Evolutionary conservation across 441 rosid species (phyloP), one percentile per base, ranked within the genome.

Genomic region (Breynia disticha): DNA sequence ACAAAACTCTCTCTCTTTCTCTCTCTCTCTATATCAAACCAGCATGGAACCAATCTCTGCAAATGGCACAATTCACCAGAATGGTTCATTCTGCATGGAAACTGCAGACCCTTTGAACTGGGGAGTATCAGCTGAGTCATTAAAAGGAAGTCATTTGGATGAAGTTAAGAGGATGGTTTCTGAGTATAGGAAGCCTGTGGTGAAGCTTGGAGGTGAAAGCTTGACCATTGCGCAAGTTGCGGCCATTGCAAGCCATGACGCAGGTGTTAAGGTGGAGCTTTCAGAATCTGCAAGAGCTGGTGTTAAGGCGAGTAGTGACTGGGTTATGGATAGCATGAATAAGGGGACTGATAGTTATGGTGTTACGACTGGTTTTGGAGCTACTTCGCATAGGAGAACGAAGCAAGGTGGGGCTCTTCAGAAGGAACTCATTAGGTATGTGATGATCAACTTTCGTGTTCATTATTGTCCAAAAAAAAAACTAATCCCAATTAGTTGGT

Each of bases 291-390:
- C 88, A 0, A 67, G 82, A 46, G 79, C 69, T 1, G 74, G 95
- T 0, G 88, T 86, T 44, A 76, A 79, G 50, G 95, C 90, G 0
- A 83, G 95, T 46, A 79, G 84, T 46, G 84, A 83, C 41, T 86
- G 88, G 95, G 86, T 86, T 1, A 81, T 76, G 90, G 84, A 86
- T 46, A 79, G 90, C 66, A 76, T 86, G 80, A 59, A 22, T 15
- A 83, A 78, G 42, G 95, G 95, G 28, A 79, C 75, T 1, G 95
- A 86, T 55, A 83, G 80, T 56, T 81, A 83, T 46, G 90, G 95
- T 41, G 76, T 83, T 46, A 86, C 90, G 9, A 86, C 95, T 18
- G 90, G 95, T 22, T 86, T 86, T 50, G 88, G 90, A 19, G 86
- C 84, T 16, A 79, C 81, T 65, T 83, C 88, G 19, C 90, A 83